Evolutionary conservation across 2,329 filamentous ascomycete genomes (phyloP).

Genomic region (Nemania diffusa): DNA sequence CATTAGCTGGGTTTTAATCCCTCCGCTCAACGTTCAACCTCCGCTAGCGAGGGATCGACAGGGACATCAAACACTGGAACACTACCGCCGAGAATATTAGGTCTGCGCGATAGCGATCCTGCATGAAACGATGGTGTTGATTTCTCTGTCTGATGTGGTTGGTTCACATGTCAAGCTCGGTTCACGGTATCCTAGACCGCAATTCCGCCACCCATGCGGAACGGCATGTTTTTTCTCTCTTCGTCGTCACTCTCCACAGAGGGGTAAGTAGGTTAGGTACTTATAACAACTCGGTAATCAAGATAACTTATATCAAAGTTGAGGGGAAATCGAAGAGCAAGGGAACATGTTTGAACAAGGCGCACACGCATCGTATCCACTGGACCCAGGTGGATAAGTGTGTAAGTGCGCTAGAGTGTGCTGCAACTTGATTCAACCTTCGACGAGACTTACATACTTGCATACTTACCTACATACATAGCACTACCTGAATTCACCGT

Average conservation of each 20-base stretch:
- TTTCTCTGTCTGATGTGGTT: constrained; percentile 30
- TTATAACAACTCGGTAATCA: not conserved
- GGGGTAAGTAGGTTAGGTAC: constrained; percentile 3
- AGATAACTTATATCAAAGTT: constrained; percentile 4
- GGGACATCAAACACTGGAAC: constrained; percentile 40
- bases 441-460: not conserved
- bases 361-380: not conserved
- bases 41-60: constrained; percentile 38
- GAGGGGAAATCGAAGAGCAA: constrained; percentile 14
- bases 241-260: constrained; percentile 8
- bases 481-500: constrained; percentile 33
- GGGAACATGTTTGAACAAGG: not conserved
- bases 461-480: constrained; percentile 30
- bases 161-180: constrained; percentile 33
- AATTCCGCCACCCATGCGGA: constrained; percentile 36
- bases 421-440: not conserved
- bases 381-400: not conserved
- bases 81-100: constrained; percentile 35
- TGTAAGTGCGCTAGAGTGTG: not conserved
- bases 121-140: constrained; percentile 34
- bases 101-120: constrained; percentile 31
- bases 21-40: constrained; percentile 22
- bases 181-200: constrained; percentile 39
- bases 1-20: constrained; percentile 29
- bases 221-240: constrained; percentile 2